Evolutionary conservation across 176 grass and related monocot species (phyloP).

Genomic region (Phoenix roebelenii): DNA sequence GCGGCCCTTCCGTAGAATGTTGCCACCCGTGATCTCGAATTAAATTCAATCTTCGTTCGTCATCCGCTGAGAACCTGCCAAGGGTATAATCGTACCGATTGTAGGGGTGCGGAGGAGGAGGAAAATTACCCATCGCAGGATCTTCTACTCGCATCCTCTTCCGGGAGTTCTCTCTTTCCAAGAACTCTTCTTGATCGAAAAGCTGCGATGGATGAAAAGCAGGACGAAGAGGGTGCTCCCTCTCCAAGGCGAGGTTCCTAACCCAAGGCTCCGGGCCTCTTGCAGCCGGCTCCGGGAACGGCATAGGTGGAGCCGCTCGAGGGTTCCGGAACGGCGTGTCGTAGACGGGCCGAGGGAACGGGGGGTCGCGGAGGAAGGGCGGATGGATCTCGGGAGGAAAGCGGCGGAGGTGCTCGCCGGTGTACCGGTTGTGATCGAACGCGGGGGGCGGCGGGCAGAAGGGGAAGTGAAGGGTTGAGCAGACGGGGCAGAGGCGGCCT

Average conservation of each 20-base stretch:
- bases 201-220: conserved; percentile 1
- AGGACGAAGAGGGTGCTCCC: background rate
- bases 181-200: conserved; percentile 8
- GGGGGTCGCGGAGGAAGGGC: conserved; percentile 43
- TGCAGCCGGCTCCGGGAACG: background rate
- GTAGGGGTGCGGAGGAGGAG: background rate
- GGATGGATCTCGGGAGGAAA: conserved; percentile 11
- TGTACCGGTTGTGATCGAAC: conserved; percentile 6
- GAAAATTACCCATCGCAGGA: conserved; percentile 17
- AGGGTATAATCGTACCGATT: conserved; percentile 3
- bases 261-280: conserved; percentile 2
- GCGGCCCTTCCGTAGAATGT: background rate
- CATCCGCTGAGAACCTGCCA: conserved; percentile 28
- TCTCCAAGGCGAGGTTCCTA: conserved; percentile 6
- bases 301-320: conserved; percentile 24
- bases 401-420: conserved; percentile 13
- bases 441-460: conserved; percentile 58
- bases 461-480: conserved; percentile 61
- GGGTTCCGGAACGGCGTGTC: conserved; percentile 15
- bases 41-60: conserved; percentile 53
- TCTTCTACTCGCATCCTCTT: conserved; percentile 86
- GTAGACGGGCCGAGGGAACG: conserved; percentile 18
- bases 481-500: conserved; percentile 58
- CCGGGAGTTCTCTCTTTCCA: conserved; percentile 16
- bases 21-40: conserved; percentile 58